These are phyloP conservation scores for Myriangium duriaei DNA, from an alignment of 2,329 filamentous ascomycete genomes.

Conservation along the genomic window DNA sequence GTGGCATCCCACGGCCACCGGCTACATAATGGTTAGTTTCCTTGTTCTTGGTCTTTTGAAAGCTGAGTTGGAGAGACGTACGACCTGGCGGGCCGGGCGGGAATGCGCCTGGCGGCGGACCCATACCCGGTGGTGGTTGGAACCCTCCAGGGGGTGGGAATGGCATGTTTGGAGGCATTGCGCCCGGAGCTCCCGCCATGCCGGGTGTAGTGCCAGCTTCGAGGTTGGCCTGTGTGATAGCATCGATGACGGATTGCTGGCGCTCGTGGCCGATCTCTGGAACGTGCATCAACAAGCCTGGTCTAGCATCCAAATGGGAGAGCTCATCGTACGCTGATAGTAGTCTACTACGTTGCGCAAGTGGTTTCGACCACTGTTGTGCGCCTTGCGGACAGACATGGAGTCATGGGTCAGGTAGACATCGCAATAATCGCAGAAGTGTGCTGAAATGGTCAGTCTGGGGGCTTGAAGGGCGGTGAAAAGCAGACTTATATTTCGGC, in stretches of 20 bases:
- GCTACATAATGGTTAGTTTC: slow-evolving; percentile 9
- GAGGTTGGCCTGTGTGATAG: slow-evolving; percentile 89
- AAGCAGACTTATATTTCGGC: slow-evolving; percentile 18
- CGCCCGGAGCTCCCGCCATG: slow-evolving; percentile 5
- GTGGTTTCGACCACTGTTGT: slow-evolving; percentile 94
- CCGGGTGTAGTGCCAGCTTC: slow-evolving; percentile 54
- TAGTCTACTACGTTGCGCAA: slow-evolving; percentile 96
- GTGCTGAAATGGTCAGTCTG: slow-evolving; percentile 14
- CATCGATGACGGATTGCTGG: slow-evolving; percentile 95
- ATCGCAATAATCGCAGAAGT: slow-evolving; percentile 78
- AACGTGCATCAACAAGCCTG: not conserved
- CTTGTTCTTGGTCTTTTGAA: too few relatives aligned
- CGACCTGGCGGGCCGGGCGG: slow-evolving; percentile 1
- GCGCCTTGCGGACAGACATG: slow-evolving; percentile 98
- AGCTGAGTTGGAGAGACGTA: too few relatives aligned
- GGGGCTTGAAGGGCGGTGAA: not conserved
- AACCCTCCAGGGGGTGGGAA: slow-evolving; percentile 24
- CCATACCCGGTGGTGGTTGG: slow-evolving; percentile 9
- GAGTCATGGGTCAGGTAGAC: slow-evolving; percentile 99
- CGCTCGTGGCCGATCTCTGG: slow-evolving; percentile 96
- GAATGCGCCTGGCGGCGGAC: slow-evolving; percentile 17
- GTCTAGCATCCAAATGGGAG: too few relatives aligned
- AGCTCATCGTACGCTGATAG: slow-evolving; percentile 65
- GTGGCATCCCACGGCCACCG: slow-evolving; percentile 20
- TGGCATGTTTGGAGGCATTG: slow-evolving; percentile 24